Evolutionary conservation across 1,284 basidiomycete genomes (phyloP).

Genomic region (Schizophyllum amplum): DNA sequence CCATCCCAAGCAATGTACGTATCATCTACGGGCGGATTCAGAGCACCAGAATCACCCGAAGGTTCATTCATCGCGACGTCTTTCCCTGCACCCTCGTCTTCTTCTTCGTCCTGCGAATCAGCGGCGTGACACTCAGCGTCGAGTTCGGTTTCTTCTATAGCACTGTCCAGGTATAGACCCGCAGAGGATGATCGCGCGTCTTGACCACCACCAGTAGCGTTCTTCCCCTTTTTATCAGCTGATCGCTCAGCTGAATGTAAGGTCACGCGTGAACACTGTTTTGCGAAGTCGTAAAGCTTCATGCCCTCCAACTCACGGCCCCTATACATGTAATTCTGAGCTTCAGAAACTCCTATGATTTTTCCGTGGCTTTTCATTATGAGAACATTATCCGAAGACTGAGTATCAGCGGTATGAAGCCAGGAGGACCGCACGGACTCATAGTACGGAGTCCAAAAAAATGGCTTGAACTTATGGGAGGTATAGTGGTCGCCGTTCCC

Average conservation of each 20-base stretch:
- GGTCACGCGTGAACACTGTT: neutral
- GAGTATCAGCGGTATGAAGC: neutral
- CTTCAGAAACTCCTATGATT: neutral
- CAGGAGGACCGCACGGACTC: neutral
- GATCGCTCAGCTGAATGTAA: too few relatives aligned
- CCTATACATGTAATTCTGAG: neutral
- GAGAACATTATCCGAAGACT: neutral
- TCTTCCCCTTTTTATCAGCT: neutral
- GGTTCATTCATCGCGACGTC: too few relatives aligned
- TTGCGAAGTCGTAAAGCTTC: neutral
- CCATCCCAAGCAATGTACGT: too few relatives aligned
- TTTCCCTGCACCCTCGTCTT: too few relatives aligned
- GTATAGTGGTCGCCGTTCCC: conserved; percentile 5
- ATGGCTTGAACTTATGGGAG: conserved; percentile 1
- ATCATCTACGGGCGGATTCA: too few relatives aligned
- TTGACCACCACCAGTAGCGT: too few relatives aligned
- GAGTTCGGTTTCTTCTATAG: neutral
- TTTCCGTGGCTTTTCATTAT: neutral
- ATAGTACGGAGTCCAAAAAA: neutral
- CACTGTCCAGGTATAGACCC: too few relatives aligned
- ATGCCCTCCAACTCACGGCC: neutral
- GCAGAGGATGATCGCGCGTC: too few relatives aligned
- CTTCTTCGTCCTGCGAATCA: too few relatives aligned
- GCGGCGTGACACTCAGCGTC: neutral
- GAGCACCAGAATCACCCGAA: too few relatives aligned